Conservation (phyloP, 23 red algal genomes). For the Gracilaria domingensis region DNA sequence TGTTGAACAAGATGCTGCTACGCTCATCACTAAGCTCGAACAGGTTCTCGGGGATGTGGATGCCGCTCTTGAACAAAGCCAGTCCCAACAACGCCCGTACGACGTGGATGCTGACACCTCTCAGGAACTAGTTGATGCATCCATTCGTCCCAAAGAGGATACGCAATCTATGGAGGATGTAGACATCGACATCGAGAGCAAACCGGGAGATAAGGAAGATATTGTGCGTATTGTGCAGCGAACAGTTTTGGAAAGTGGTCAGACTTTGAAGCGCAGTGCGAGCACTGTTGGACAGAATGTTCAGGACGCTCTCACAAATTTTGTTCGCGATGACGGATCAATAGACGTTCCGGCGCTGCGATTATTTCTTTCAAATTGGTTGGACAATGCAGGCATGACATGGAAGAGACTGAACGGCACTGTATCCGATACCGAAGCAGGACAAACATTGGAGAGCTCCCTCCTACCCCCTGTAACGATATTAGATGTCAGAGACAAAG, state of each 20-base stretch:
- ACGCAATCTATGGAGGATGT: neutral
- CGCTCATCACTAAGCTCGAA: constrained; percentile 17
- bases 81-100: neutral
- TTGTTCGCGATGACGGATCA: constrained; percentile 79
- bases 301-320: constrained; percentile 33
- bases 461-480: neutral
- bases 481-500: constrained; percentile 10
- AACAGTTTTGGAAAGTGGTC: constrained; percentile 27
- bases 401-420: constrained; percentile 83
- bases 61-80: neutral
- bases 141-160: constrained; percentile 4
- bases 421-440: constrained; percentile 7
- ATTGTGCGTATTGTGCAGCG: constrained; percentile 32
- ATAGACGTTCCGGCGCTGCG: constrained; percentile 77
- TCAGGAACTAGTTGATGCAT: neutral
- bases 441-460: constrained; percentile 4
- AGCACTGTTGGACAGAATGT: constrained; percentile 42
- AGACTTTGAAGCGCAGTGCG: constrained; percentile 21
- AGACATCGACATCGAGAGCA: neutral
- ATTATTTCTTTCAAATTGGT: constrained; percentile 20
- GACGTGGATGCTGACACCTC: constrained; percentile 13
- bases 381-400: constrained; percentile 74
- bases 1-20: neutral
- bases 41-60: constrained; percentile 29
- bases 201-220: neutral